phyloP scores from a whole-genome alignment of 2,329 filamentous ascomycete species.

The Apiospora aurea region DNA sequence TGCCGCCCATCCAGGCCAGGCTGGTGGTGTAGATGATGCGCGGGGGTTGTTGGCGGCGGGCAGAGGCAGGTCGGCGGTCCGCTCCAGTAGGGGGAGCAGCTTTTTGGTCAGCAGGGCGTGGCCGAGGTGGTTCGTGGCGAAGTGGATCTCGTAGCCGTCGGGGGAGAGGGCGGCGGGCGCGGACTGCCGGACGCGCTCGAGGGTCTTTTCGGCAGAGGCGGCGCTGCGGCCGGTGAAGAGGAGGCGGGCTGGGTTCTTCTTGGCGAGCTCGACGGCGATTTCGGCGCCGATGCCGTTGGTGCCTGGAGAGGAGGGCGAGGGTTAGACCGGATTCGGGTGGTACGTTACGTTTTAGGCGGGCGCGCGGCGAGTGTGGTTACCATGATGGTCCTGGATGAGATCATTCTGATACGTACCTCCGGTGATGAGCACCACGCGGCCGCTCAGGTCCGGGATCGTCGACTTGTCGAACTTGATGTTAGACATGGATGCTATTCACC shows the following conservation, averaged over 20 bases:
- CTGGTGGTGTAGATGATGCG: slow-evolving; percentile 30
- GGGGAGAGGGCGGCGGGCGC: slow-evolving; percentile 37
- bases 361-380: neutral
- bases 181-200: slow-evolving; percentile 22
- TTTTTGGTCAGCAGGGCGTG: slow-evolving; percentile 47
- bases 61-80: slow-evolving; percentile 15
- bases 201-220: slow-evolving; percentile 30
- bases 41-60: slow-evolving; percentile 25
- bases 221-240: slow-evolving; percentile 36
- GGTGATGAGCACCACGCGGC: neutral
- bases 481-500: neutral
- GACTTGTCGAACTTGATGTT: neutral
- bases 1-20: slow-evolving; percentile 18
- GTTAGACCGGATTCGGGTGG: neutral
- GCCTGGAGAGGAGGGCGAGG: slow-evolving; percentile 24
- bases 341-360: neutral
- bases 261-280: slow-evolving; percentile 26
- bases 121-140: slow-evolving; percentile 52
- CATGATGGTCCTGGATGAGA: too few relatives aligned
- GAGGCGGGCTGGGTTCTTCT: slow-evolving; percentile 32
- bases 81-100: slow-evolving; percentile 27
- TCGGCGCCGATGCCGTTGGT: slow-evolving; percentile 31
- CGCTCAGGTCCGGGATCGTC: slow-evolving; percentile 6
- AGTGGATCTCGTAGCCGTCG: slow-evolving; percentile 53
- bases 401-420: neutral